phyloP scores from a whole-genome alignment of 805 yeast genomes.

The Sungouiozyma intestinalis region DNA sequence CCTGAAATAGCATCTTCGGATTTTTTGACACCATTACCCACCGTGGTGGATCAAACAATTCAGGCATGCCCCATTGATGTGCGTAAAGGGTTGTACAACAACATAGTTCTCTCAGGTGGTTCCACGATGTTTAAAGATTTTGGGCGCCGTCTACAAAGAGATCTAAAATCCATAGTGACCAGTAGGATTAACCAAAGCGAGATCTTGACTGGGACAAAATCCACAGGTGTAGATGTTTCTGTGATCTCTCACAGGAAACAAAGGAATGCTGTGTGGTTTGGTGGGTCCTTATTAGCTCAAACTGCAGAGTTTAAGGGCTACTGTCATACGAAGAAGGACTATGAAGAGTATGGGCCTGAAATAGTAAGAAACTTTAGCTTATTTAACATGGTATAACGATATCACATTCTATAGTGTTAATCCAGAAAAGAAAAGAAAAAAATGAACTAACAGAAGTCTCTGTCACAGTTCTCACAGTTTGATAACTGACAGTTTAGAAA shows the following conservation, averaged over 20 bases:
- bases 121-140: slow-evolving; percentile 98
- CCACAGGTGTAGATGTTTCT: slow-evolving; percentile 93
- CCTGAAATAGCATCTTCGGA: slow-evolving; percentile 96
- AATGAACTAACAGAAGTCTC: too few species aligned
- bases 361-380: slow-evolving; percentile 95
- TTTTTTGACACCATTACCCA: slow-evolving; percentile 90
- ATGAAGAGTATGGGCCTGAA: slow-evolving; percentile 96
- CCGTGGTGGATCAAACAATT: slow-evolving; percentile 90
- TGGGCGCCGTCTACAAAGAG: slow-evolving; percentile 95
- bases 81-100: slow-evolving; percentile 89
- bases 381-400: slow-evolving; percentile 68
- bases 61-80: slow-evolving; percentile 96
- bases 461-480: too few species aligned
- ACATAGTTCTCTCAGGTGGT: slow-evolving; percentile 94
- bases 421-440: not conserved
- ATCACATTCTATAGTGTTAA: not conserved
- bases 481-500: too few species aligned
- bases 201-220: slow-evolving; percentile 55
- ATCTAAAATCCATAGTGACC: slow-evolving; percentile 75
- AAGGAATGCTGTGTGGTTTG: slow-evolving; percentile 98
- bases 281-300: slow-evolving; percentile 94
- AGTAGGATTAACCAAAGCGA: slow-evolving; percentile 82
- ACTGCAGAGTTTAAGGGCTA: slow-evolving; percentile 93
- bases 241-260: slow-evolving; percentile 96
- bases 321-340: slow-evolving; percentile 94